phyloP scores from a whole-genome alignment of 2,329 filamentous ascomycete genomes.

The Penicillium thymicola region DNA sequence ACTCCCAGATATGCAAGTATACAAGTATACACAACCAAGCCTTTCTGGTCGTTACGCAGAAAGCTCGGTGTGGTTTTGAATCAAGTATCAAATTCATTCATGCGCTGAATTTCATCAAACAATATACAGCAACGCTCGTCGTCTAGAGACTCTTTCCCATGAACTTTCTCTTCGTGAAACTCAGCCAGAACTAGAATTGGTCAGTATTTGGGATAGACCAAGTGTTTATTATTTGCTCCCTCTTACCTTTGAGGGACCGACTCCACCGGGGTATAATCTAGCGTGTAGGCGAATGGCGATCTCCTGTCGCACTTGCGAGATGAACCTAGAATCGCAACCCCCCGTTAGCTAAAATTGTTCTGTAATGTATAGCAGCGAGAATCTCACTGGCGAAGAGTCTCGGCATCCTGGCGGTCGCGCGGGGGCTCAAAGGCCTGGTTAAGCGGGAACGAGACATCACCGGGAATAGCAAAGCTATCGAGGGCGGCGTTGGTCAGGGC shows the following conservation, averaged over 20 bases:
- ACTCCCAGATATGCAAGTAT: background rate
- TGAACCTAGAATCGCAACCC: slow-evolving; percentile 39
- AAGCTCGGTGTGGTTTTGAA: background rate
- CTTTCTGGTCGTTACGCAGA: background rate
- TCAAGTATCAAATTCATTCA: slow-evolving; percentile 18
- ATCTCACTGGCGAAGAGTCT: slow-evolving; percentile 77
- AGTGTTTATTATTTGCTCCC: background rate
- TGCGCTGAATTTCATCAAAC: slow-evolving; percentile 28
- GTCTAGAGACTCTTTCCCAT: slow-evolving; percentile 86
- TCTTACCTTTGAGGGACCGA: slow-evolving; percentile 61
- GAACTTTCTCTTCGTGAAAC: slow-evolving; percentile 98
- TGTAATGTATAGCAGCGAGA: background rate
- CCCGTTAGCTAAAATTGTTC: background rate
- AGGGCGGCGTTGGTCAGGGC: slow-evolving; percentile 87
- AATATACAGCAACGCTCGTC: slow-evolving; percentile 21
- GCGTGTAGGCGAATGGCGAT: slow-evolving; percentile 77
- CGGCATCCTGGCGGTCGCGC: slow-evolving; percentile 80
- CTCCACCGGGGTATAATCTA: slow-evolving; percentile 77
- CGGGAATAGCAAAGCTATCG: slow-evolving; percentile 92
- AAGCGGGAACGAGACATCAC: slow-evolving; percentile 86
- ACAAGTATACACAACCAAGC: background rate
- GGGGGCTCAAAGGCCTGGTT: slow-evolving; percentile 97
- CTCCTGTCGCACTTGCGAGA: slow-evolving; percentile 91
- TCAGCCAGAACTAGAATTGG: slow-evolving; percentile 84
- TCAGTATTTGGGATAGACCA: background rate